These are phyloP conservation scores for Casuarina cunninghamiana DNA, from an alignment of 306 rosid species.

Conservation along the genomic window DNA sequence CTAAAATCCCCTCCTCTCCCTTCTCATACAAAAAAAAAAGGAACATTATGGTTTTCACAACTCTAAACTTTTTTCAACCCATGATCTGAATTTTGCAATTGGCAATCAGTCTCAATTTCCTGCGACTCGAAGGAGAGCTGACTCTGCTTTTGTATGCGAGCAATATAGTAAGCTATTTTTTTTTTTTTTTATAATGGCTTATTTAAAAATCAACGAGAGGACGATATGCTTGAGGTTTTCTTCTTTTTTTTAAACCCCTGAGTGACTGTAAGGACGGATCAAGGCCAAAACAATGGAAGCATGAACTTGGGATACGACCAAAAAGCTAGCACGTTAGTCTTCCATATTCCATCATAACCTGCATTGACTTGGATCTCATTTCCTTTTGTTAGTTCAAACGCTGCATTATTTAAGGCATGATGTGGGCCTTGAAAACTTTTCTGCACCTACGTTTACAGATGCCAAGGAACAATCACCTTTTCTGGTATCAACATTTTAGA, in stretches of 20 bases:
- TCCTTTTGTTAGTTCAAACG: slow-evolving; percentile 39
- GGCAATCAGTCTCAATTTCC: neutral
- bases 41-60: too few relatives aligned
- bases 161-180: neutral
- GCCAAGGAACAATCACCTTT: slow-evolving; percentile 30
- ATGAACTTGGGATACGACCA: slow-evolving; percentile 21
- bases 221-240: slow-evolving; percentile 16
- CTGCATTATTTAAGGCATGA: slow-evolving; percentile 33
- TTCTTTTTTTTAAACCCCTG: too few relatives aligned
- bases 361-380: slow-evolving; percentile 55
- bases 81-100: too few relatives aligned
- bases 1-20: too few relatives aligned
- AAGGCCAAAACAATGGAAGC: neutral
- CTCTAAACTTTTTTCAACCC: too few relatives aligned
- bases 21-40: too few relatives aligned
- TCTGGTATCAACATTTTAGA: slow-evolving; percentile 19
- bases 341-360: slow-evolving; percentile 39
- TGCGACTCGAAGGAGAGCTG: neutral
- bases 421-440: slow-evolving; percentile 25
- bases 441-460: neutral
- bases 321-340: slow-evolving; percentile 46
- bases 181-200: slow-evolving; percentile 4
- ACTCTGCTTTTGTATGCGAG: slow-evolving; percentile 9
- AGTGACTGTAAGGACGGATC: slow-evolving; percentile 10
- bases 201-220: slow-evolving; percentile 19